phyloP scores from a whole-genome alignment of 2,329 filamentous ascomycete genomes.

The Periglandula ipomoeae region DNA sequence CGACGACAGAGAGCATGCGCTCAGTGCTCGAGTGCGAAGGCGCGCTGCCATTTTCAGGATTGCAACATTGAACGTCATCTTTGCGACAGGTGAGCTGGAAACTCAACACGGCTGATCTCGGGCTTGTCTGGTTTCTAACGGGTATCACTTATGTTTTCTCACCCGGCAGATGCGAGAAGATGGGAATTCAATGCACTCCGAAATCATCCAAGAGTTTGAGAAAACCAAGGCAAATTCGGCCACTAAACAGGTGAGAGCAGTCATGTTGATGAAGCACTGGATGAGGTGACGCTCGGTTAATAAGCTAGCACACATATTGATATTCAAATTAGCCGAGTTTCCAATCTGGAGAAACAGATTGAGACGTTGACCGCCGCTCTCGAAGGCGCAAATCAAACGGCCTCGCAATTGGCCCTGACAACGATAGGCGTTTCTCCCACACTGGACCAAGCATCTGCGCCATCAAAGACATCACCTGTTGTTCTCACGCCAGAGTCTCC shows the following conservation, averaged over 20 bases:
- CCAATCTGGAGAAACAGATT: slow-evolving; percentile 16
- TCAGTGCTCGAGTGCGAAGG: slow-evolving; percentile 19
- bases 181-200: slow-evolving; percentile 18
- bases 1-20: slow-evolving; percentile 21
- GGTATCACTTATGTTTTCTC: background rate
- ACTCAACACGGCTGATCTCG: background rate
- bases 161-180: slow-evolving; percentile 7
- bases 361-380: slow-evolving; percentile 12
- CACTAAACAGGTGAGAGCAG: slow-evolving; percentile 14
- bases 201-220: slow-evolving; percentile 21
- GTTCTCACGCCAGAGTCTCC: slow-evolving; percentile 3
- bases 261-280: background rate
- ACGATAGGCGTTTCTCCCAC: background rate
- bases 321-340: slow-evolving; percentile 13
- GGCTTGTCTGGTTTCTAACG: background rate
- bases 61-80: slow-evolving; percentile 14
- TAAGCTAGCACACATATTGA: background rate
- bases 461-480: slow-evolving; percentile 3
- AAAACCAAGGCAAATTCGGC: slow-evolving; percentile 21
- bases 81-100: slow-evolving; percentile 19
- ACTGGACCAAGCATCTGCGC: background rate
- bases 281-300: background rate
- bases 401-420: background rate
- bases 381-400: slow-evolving; percentile 4
- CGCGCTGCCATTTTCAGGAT: slow-evolving; percentile 20